Base-by-base conservation (phyloP, 306 rosid species). In the Vigna reflexopilosa region DNA sequence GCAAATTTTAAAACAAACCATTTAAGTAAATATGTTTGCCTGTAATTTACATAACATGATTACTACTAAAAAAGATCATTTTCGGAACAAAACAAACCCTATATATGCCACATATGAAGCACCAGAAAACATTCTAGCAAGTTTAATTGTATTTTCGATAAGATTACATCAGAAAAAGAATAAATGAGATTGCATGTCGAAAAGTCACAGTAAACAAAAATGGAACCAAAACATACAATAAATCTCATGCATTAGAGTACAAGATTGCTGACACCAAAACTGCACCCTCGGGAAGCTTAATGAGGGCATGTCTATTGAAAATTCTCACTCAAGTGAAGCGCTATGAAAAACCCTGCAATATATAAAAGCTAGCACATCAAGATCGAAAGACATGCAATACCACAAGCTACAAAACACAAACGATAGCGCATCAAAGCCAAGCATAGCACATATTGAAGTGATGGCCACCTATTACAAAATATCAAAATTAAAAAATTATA, bases 281-380 rank as follows among this genome's bases (percentile, higher is more conserved):
- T 54, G 59, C 28, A 32, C 52, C n/a, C 58, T 56, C 12, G 63
- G 12, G 32, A 55, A 14, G 20, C 75, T 47, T 15, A 7, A 75
- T 20, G 48, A 61, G 44, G n/a, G 75, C 57, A 59, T 36, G 40
- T 70, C 58, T n/a, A 38, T 63, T 24, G 54, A 61, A 38, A 42
- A 45, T 16, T 16, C 55, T 36, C 76, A 63, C 69, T 66, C 6
- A 3, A 16, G 44, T 40, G 67, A 80, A 44, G 62, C 17, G 51
- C 54, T 26, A 44, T 26, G 30, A 7, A 24, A 45, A 54, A 8
- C 47, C 67, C 83, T 64, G 72, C 73, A 26, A 56, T 7, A 56
- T 7, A 65, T 36, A 58, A 75, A 30, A 70, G 63, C 38, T n/a
- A 17, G 61, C 38, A 19, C 67, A 63, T 64, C 65, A 75, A 57